Evolutionary conservation across 768 basidiomycete genomes (phyloP).

Genomic region (Botryobasidium botryosum): DNA sequence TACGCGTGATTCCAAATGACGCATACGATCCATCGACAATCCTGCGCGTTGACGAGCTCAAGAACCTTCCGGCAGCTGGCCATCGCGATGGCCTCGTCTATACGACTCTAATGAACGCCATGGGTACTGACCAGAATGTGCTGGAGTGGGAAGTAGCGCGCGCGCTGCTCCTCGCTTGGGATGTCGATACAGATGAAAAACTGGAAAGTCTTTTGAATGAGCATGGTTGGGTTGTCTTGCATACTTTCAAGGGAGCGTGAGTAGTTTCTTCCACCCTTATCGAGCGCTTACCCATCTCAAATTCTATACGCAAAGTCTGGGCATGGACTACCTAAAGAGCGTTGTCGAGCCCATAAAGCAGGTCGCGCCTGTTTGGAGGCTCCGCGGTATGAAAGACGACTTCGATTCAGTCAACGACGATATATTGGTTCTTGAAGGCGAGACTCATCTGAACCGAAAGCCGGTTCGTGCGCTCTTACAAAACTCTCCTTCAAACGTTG

Average conservation of each 20-base stretch:
- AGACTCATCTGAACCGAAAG: conserved; percentile 25
- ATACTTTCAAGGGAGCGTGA: conserved; percentile 27
- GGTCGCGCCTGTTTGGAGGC: conserved; percentile 21
- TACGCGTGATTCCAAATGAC: conserved; percentile 24
- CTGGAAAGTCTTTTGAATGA: conserved; percentile 21
- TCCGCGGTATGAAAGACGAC: conserved; percentile 28
- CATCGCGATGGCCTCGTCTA: neutral
- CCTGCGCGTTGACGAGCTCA: conserved; percentile 25
- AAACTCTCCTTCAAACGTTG: neutral
- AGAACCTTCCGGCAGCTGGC: neutral
- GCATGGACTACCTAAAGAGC: conserved; percentile 29
- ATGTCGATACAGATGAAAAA: conserved; percentile 16
- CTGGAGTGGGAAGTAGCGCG: conserved; percentile 20
- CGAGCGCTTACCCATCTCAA: conserved; percentile 1
- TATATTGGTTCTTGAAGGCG: conserved; percentile 26
- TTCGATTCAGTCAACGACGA: conserved; percentile 22
- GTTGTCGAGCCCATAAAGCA: conserved; percentile 25
- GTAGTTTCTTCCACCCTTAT: conserved; percentile 12
- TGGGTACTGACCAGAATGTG: conserved; percentile 11
- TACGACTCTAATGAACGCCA: conserved; percentile 1
- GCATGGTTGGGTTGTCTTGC: conserved; percentile 27
- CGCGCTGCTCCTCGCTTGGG: conserved; percentile 11
- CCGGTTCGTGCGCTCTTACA: conserved; percentile 14
- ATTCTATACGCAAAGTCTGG: conserved; percentile 17
- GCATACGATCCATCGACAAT: conserved; percentile 25